These are phyloP conservation scores for Cladophialophora exuberans DNA, from an alignment of 2,329 filamentous ascomycete genomes.

Conservation along the genomic window DNA sequence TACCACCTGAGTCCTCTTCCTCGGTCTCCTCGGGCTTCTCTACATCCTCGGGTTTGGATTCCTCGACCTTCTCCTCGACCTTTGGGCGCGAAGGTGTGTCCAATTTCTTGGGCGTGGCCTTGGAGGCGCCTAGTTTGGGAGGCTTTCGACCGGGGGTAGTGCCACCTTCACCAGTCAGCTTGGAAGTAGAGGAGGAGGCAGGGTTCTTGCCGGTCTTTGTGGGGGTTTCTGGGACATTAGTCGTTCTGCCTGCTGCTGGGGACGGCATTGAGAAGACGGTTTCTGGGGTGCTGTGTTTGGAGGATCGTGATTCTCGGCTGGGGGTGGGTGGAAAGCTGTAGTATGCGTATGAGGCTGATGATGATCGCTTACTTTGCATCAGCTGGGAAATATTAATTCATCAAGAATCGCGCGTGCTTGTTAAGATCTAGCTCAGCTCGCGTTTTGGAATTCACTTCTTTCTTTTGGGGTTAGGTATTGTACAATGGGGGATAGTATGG, in stretches of 20 bases:
- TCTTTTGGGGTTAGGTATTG: background rate
- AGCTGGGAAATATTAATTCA: conserved; percentile 23
- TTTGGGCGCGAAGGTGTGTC: conserved; percentile 19
- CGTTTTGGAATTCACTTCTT: background rate
- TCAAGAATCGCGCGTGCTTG: conserved; percentile 12
- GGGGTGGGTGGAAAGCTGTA: conserved; percentile 33
- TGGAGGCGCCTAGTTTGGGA: conserved; percentile 33
- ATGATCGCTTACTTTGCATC: conserved; percentile 32
- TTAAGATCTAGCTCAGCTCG: conserved; percentile 13
- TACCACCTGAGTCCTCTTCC: conserved; percentile 22
- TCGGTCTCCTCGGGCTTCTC: conserved; percentile 29
- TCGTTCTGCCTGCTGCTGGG: conserved; percentile 29
- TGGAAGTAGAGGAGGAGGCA: conserved; percentile 34
- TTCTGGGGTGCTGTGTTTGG: conserved; percentile 25
- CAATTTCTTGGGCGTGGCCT: conserved; percentile 31
- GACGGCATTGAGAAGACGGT: conserved; percentile 34
- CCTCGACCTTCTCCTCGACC: conserved; percentile 14
- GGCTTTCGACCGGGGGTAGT: conserved; percentile 29
- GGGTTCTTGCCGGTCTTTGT: conserved; percentile 36
- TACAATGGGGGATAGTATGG: background rate
- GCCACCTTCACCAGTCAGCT: conserved; percentile 30
- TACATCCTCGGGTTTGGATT: conserved; percentile 21
- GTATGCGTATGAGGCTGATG: conserved; percentile 35
- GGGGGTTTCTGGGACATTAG: conserved; percentile 34
- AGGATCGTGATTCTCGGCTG: conserved; percentile 24